Base-by-base conservation (phyloP, 208 protist species). In the Crithidia fasciculata region DNA sequence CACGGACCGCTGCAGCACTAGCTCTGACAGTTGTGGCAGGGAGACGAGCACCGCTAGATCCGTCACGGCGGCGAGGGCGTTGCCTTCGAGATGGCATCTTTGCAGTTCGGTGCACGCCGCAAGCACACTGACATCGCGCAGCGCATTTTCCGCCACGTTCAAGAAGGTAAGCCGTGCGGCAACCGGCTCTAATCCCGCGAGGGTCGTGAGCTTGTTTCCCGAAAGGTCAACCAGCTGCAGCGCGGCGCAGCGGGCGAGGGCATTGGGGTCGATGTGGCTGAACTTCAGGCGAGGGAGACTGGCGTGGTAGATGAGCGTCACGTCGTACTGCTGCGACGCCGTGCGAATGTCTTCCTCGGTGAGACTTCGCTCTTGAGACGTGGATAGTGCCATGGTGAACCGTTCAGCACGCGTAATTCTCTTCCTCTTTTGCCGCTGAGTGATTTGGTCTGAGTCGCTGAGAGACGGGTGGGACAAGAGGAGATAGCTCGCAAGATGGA, bases 261-360 rank as follows among this genome's bases (percentile, higher is more conserved):
- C 87, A 36, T 62, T 70, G 8, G 78, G 3, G 12, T 62, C 76
- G 9, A 97, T 69, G 2, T 45, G 43, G 4, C 41, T n/a, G 2
- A 89, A 28, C 5, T 74, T 62, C 4, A 74, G 50, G 3, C 70
- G 44, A 8, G 55, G 54, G 15, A 97, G 61, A 12, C 49, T 59
- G 4, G 80, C 71, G 36, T 78, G 47, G 45, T 74, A 85, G 8
- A 95, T 68, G 9, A 92, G 40, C 16, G 80, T 74, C 1, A 83
- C 69, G 62, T 95, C 90, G 67, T 95, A 95, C 80, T 97, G 90
- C 37, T 82, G 75, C 0, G 88, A 81, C 9, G 71, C 57, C 6
- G 52, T 63, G 18, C 86, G 69, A 9, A 94, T 63, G 12, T 77
- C 60, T 2, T 72, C 74, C 60, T 91, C 87, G 8, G 78, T 94